A percentile compares a stretch with the other conserved stretches of the same genome.
phyloP scores from a whole-genome alignment of 2,329 filamentous ascomycete genomes.

The Colletotrichum tabaci region DNA sequence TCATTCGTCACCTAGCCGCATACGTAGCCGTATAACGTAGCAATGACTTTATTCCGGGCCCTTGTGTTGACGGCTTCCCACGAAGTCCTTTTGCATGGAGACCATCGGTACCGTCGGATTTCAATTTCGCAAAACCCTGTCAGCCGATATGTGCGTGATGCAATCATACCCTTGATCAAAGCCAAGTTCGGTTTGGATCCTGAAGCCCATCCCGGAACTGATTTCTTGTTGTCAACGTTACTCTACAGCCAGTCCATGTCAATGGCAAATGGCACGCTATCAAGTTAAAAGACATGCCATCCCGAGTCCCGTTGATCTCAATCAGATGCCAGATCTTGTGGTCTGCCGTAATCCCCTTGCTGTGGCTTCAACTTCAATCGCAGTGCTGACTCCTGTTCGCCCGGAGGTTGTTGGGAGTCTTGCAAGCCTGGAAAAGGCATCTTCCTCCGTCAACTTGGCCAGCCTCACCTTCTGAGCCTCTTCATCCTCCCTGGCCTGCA shows the following conservation, averaged over 20 bases:
- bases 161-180: neutral
- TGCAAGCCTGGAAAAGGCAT: constrained; percentile 19
- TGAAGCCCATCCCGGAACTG: neutral
- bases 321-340: neutral
- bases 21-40: no score
- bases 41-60: no score
- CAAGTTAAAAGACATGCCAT: neutral
- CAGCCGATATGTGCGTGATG: no score
- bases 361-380: neutral
- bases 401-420: neutral
- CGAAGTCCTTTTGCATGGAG: neutral
- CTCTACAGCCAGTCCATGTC: neutral
- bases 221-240: neutral
- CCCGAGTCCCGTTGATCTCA: neutral
- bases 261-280: no score
- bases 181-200: neutral
- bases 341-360: constrained; percentile 14
- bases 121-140: neutral
- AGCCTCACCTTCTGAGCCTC: neutral
- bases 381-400: constrained; percentile 1
- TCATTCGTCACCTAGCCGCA: no score
- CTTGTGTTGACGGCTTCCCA: neutral
- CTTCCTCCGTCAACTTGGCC: constrained; percentile 10
- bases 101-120: neutral
- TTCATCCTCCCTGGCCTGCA: no score